Evolutionary conservation across 768 basidiomycete species (phyloP).

Genomic region (Suillus subaureus): DNA sequence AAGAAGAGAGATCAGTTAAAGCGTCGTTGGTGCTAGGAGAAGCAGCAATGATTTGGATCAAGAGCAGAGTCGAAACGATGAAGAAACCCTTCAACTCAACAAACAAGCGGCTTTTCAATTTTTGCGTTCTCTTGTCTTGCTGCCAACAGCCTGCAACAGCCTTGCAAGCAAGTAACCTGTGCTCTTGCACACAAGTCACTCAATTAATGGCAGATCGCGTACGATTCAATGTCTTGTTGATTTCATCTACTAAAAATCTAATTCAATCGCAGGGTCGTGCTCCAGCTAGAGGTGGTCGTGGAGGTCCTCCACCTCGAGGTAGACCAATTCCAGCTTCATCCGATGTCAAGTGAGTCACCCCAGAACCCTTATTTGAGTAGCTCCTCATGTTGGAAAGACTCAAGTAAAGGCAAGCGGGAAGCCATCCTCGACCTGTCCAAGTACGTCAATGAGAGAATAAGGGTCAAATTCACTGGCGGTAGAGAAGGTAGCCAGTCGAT

Average conservation of each 20-base stretch:
- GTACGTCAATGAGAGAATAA: slow-evolving; percentile 88
- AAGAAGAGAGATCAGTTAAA: slow-evolving; percentile 2
- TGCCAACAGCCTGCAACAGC: slow-evolving; percentile 3
- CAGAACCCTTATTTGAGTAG: neutral
- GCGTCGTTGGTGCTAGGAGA: neutral
- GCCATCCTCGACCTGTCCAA: slow-evolving; percentile 95
- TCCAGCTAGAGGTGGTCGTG: slow-evolving; percentile 47
- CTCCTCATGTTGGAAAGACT: slow-evolving; percentile 31
- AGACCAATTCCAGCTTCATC: slow-evolving; percentile 17
- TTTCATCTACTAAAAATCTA: slow-evolving; percentile 17
- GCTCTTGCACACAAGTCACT: neutral
- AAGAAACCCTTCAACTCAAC: slow-evolving; percentile 6
- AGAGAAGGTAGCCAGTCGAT: slow-evolving; percentile 69
- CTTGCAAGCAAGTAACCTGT: slow-evolving; percentile 4
- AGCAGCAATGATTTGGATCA: slow-evolving; percentile 1
- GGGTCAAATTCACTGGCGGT: slow-evolving; percentile 98
- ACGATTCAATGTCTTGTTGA: neutral
- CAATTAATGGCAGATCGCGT: slow-evolving; percentile 34
- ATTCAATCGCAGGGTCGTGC: slow-evolving; percentile 58
- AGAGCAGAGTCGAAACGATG: slow-evolving; percentile 2
- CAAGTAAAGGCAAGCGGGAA: slow-evolving; percentile 66
- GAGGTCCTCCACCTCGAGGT: slow-evolving; percentile 37
- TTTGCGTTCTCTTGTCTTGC: slow-evolving; percentile 11
- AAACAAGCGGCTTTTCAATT: slow-evolving; percentile 37
- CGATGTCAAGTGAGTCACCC: slow-evolving; percentile 31